Conservation (phyloP, 352 stramenopile species). For the Halophytophthora batemanensis region DNA sequence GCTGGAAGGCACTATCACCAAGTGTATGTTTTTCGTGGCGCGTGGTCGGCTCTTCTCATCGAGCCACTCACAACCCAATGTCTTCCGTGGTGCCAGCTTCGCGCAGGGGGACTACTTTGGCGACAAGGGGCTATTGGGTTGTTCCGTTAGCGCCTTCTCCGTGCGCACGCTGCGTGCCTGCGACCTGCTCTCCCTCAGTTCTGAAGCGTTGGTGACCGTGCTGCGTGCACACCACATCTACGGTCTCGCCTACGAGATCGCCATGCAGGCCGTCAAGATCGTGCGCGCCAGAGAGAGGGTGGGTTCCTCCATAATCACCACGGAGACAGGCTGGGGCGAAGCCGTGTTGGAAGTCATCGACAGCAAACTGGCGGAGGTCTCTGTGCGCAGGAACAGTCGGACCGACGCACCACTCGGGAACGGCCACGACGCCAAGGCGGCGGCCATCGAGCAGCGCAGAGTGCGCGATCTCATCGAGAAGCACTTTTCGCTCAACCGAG, state of each 20-base stretch:
- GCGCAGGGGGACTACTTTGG: slow-evolving; percentile 60
- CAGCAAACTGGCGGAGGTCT: slow-evolving; percentile 22
- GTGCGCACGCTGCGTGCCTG: slow-evolving; percentile 52
- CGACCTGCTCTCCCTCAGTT: slow-evolving; percentile 48
- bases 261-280: slow-evolving; percentile 19
- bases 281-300: slow-evolving; percentile 15
- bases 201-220: slow-evolving; percentile 38
- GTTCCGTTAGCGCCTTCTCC: slow-evolving; percentile 43
- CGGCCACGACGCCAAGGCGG: not conserved
- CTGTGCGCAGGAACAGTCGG: slow-evolving; percentile 1
- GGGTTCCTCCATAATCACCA: slow-evolving; percentile 9
- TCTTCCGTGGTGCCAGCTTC: slow-evolving; percentile 25
- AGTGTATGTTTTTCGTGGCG: slow-evolving; percentile 73
- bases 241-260: slow-evolving; percentile 41
- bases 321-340: slow-evolving; percentile 44
- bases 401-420: not conserved
- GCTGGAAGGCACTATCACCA: slow-evolving; percentile 61
- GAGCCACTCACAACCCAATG: slow-evolving; percentile 23
- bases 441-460: slow-evolving; percentile 16
- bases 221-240: slow-evolving; percentile 41
- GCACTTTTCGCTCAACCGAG: slow-evolving; percentile 23
- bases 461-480: slow-evolving; percentile 22
- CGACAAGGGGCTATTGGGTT: slow-evolving; percentile 49
- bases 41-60: slow-evolving; percentile 36
- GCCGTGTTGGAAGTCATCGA: slow-evolving; percentile 31